Base-by-base conservation (phyloP, 2,329 filamentous ascomycete species). In the Microthyrium microscopicum region DNA sequence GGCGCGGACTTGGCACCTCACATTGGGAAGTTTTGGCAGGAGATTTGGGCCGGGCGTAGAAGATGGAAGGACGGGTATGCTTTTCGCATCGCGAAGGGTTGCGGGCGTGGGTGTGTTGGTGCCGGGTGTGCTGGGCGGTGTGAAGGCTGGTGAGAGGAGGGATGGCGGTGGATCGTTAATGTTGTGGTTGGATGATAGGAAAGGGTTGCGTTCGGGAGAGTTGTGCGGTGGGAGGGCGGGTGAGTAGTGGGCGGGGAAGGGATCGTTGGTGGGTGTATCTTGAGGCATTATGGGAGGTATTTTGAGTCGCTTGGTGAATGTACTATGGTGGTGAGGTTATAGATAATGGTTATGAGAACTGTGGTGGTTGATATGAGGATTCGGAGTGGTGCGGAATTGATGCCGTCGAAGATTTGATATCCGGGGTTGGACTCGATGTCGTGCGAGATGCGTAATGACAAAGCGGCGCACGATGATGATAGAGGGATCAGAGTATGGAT, bases 1-100 rank as follows among this genome's bases (percentile, higher is more conserved):
- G 13, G 89, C 89, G 43, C 89, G 78, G 31, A 95, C 89, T 42
- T 91, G 74, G 59, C 89, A 98, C 52, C 82, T 75, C n/a, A 98
- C 87, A 17, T 79, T 59, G 5, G 87, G 89, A 2, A 95, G 63
- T 11, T 64, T 70, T 42, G 77, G 65, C 5, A 94, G 26, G 9
- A 40, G 27, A 9, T 64, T 38, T 71, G 74, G 1, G 83, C 82
- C 20, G 68, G 74, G 75, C 33, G 61, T 58, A 39, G 48, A 29
- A 18, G 53, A 52, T 15, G 48, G 46, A 33, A 58, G 57, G 20
- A 65, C 56, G 4, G 60, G 57, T 20, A 59, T 53, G 13, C 58
- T 61, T 44, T 45, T 46, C 20, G 53, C 48, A 5, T 49, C 48
- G 11, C 48, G 47, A 47, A 48, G 53, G 50, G 41, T 53, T 49